Conservation (phyloP, 139 green algal species). For the Chlorella sp. region DNA sequence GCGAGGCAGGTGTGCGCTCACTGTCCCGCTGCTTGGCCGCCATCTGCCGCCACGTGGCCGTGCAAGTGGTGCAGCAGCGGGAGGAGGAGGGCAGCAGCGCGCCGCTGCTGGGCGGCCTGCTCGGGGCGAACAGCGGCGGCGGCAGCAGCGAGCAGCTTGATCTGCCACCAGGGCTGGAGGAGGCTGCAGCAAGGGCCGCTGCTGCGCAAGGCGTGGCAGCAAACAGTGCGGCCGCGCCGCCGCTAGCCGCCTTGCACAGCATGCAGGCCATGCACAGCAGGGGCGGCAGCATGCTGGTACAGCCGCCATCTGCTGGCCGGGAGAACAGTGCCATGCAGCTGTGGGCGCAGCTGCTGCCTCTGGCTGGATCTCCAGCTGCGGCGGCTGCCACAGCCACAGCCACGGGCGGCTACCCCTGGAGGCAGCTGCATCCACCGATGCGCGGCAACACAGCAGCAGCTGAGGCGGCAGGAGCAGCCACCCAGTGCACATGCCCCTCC, state of each 20-base stretch:
- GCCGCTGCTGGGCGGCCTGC: not conserved
- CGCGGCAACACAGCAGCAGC: not conserved
- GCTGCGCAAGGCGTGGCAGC: not conserved
- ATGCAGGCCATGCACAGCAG: not conserved
- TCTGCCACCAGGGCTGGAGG: not conserved
- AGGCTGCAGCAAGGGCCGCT: not conserved
- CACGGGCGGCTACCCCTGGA: conserved; percentile 23
- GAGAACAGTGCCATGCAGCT: not conserved
- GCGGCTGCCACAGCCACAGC: not conserved
- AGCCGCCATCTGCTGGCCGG: not conserved
- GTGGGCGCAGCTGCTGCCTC: conserved; percentile 8
- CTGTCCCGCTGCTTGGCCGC: conserved; percentile 96
- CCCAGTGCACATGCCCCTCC: not conserved
- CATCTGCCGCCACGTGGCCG: conserved; percentile 93
- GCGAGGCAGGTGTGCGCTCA: conserved; percentile 96
- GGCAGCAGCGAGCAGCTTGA: not conserved
- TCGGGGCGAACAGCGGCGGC: not conserved
- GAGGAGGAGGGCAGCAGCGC: not conserved
- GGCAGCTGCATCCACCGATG: not conserved
- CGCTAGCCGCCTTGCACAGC: not conserved
- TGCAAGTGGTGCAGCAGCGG: conserved; percentile 66
- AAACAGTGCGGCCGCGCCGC: not conserved
- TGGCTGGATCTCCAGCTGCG: not conserved
- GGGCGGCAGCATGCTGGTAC: not conserved
- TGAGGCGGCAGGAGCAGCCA: not conserved